Conservation (phyloP, 306 rosid genomes). For the Fragaria iinumae region DNA sequence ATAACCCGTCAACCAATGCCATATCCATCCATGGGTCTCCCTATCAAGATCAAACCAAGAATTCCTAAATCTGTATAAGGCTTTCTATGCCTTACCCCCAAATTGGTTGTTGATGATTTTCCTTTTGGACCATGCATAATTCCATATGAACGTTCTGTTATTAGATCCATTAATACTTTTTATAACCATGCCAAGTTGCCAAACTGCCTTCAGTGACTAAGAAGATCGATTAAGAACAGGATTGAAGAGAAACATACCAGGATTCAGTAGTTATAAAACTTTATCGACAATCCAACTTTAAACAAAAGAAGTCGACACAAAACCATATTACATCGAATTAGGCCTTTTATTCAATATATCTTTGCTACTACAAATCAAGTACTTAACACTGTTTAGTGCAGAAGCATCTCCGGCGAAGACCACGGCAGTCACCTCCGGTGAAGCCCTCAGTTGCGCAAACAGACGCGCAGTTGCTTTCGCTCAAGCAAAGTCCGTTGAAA, state of each 20-base stretch:
- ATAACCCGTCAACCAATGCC: constrained; percentile 53
- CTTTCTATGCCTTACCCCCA: no score
- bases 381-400: constrained; percentile 22
- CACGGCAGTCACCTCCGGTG: constrained; percentile 51
- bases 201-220: not conserved
- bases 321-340: not conserved
- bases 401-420: constrained; percentile 55
- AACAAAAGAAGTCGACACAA: not conserved
- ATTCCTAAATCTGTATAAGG: not conserved
- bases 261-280: no score
- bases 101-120: no score
- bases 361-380: not conserved
- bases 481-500: constrained; percentile 47
- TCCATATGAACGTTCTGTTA: no score
- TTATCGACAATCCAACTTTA: not conserved
- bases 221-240: not conserved
- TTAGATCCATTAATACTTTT: no score
- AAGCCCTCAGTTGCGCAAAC: constrained; percentile 52
- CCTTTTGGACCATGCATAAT: no score
- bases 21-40: constrained; percentile 49
- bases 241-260: not conserved
- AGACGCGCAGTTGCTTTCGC: constrained; percentile 38
- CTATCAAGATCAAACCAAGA: constrained; percentile 43
- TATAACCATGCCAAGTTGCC: not conserved
- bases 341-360: not conserved